Base-by-base conservation (phyloP, 345 rosid genomes). In the Lagerstroemia speciosa region DNA sequence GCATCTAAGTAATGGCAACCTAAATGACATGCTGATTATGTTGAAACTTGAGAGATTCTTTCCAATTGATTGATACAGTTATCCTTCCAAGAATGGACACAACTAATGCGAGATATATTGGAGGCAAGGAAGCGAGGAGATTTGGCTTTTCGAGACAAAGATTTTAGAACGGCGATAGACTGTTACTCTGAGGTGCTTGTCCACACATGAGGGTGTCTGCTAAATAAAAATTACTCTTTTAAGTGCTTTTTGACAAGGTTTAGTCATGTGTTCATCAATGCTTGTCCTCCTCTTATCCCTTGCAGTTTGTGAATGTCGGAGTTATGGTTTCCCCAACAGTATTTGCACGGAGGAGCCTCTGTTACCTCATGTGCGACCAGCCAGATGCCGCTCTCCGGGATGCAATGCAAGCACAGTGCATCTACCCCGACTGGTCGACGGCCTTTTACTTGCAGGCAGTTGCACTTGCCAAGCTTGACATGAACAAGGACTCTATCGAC, bases 11-110 rank as follows among this genome's bases (percentile, higher is more conserved):
- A 37, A 26, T 36, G 45, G 29, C 14, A 8, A 33, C 10, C 29
- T n/a, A 64, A 36, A 17, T 14, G 12, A 29, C 2, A 8, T 63
- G 38, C 27, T 9, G 64, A 26, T 36, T 62, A 32, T 12, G 31
- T 3, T 63, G 22, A 34, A 19, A 16, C 29, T 33, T 64, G 34
- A 0, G 3, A 22, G 5, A 9, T 62, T 30, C 5, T 26, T 30
- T 75, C 32, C 73, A n/a, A n/a, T n/a, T n/a, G 41, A 34, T 63
- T 63, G 76, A 32, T 75, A 24, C 75, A 86, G 92, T 80, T 91
- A 69, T 93, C 97, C 46, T 93, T 93, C 74, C 97, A 93, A 82
- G 97, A 93, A 80, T 93, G 97, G 98, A 77, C 94, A 30, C 91
- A 93, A 69, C 90, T 85, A 73, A 93, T 91, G 73, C 85, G 89